Conservation (phyloP, 2,329 filamentous ascomycete genomes). For the Diaporthe sp. region DNA sequence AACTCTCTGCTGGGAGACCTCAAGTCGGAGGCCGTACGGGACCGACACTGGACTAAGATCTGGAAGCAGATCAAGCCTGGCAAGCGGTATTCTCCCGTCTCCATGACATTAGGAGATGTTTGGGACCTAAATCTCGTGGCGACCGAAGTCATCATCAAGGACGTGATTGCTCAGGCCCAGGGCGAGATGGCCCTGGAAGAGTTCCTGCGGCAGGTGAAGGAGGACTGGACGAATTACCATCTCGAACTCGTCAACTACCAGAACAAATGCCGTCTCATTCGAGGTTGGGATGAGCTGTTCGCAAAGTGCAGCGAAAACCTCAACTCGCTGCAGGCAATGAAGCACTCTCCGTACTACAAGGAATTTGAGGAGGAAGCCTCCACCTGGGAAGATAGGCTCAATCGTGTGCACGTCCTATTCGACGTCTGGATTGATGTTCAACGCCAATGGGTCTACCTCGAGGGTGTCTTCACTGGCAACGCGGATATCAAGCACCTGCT, state of each 20-base stretch:
- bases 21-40: constrained; percentile 95
- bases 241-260: constrained; percentile 97
- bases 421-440: constrained; percentile 99
- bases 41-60: constrained; percentile 97
- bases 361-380: constrained; percentile 98
- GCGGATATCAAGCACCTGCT: constrained; percentile 98
- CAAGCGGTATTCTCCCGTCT: constrained; percentile 93
- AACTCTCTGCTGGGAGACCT: constrained; percentile 90
- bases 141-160: constrained; percentile 88
- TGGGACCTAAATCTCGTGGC: constrained; percentile 96
- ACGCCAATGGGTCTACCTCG: constrained; percentile 98
- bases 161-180: constrained; percentile 95
- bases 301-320: constrained; percentile 98
- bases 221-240: constrained; percentile 96
- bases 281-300: constrained; percentile 98
- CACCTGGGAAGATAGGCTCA: constrained; percentile 97
- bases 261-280: constrained; percentile 96
- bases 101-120: constrained; percentile 97
- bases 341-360: constrained; percentile 98
- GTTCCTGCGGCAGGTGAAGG: constrained; percentile 95
- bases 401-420: constrained; percentile 96
- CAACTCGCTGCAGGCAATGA: constrained; percentile 98
- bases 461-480: constrained; percentile 98
- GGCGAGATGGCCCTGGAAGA: constrained; percentile 99
- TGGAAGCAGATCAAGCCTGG: constrained; percentile 95